Conservation (phyloP, 306 rosid species). For the Sindora glabra region DNA sequence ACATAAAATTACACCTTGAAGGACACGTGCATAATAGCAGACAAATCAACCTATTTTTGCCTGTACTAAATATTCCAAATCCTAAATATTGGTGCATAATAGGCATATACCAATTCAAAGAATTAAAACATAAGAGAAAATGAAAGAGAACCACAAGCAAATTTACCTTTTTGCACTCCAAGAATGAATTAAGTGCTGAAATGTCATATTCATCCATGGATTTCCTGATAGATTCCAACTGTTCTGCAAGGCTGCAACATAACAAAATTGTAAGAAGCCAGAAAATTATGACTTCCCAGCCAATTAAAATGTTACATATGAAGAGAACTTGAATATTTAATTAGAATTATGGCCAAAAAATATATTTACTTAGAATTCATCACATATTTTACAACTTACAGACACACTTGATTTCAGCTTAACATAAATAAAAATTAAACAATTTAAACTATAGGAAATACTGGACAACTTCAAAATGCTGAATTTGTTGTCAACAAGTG, state of each 20-base stretch:
- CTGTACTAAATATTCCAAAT: neutral
- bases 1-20: neutral
- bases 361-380: too few species aligned
- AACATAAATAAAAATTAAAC: too few species aligned
- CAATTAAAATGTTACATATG: slow-evolving; percentile 2
- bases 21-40: neutral
- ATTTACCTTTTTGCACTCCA: slow-evolving; percentile 77
- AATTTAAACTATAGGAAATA: too few species aligned
- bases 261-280: slow-evolving; percentile 15
- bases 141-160: slow-evolving; percentile 7
- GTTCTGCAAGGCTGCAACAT: slow-evolving; percentile 82
- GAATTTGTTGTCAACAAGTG: too few species aligned
- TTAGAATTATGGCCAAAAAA: too few species aligned
- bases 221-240: slow-evolving; percentile 68
- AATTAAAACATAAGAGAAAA: slow-evolving; percentile 5
- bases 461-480: too few species aligned
- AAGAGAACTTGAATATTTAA: slow-evolving; percentile 12
- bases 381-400: too few species aligned
- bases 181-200: slow-evolving; percentile 53
- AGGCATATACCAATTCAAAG: neutral
- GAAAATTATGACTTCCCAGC: slow-evolving; percentile 10
- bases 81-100: neutral
- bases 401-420: too few species aligned
- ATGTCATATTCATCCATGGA: slow-evolving; percentile 57
- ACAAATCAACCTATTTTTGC: neutral